Conservation (phyloP, 2,329 filamentous ascomycete genomes). For the Phialophora expanda region DNA sequence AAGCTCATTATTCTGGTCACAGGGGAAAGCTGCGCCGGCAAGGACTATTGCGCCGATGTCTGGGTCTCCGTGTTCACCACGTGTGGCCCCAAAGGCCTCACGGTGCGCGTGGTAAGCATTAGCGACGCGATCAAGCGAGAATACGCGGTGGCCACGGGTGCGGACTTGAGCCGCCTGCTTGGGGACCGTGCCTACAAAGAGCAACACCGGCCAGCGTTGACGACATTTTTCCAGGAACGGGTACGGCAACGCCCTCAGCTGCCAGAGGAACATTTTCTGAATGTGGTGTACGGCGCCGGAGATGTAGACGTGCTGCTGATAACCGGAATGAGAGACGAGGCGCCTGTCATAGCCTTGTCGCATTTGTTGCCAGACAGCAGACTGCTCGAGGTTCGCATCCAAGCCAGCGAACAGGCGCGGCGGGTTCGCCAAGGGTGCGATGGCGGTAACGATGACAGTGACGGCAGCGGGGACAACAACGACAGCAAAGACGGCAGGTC, state of each 20-base stretch:
- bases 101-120: conserved; percentile 58
- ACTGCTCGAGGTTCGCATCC: conserved; percentile 61
- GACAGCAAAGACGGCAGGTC: conserved; percentile 36
- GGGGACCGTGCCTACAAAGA: conserved; percentile 66
- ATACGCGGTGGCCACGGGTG: conserved; percentile 58
- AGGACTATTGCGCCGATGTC: conserved; percentile 63
- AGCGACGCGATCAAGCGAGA: conserved; percentile 64
- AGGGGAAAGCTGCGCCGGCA: conserved; percentile 58
- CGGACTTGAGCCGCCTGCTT: conserved; percentile 57
- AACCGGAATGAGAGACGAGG: conserved; percentile 67
- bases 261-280: conserved; percentile 58
- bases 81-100: conserved; percentile 41
- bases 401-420: conserved; percentile 49
- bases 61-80: conserved; percentile 55
- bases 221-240: conserved; percentile 58
- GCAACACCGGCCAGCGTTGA: conserved; percentile 60
- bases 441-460: conserved; percentile 21
- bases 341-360: conserved; percentile 61
- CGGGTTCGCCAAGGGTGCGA: conserved; percentile 44
- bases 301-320: conserved; percentile 63
- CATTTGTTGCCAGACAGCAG: conserved; percentile 60
- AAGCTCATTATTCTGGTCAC: conserved; percentile 64
- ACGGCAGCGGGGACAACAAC: conserved; percentile 24
- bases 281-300: conserved; percentile 49
- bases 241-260: conserved; percentile 52